phyloP scores from a whole-genome alignment of 257 asterid genomes.

The Penstemon davidsonii region DNA sequence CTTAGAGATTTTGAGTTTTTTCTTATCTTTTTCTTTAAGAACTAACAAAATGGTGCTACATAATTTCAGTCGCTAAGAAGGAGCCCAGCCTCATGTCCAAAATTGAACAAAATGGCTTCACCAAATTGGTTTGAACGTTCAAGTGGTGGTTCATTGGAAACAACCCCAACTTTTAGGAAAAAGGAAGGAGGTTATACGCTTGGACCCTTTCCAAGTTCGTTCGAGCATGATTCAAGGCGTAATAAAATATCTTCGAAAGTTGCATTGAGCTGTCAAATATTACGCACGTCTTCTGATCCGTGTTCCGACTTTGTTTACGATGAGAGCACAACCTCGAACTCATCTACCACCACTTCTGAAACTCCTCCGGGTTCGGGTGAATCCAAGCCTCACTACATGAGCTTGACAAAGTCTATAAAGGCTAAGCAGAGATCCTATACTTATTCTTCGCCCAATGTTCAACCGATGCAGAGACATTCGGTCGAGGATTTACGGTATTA shows the following conservation, averaged over 20 bases:
- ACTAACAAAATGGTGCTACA: background rate
- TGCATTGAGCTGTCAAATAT: constrained; percentile 46
- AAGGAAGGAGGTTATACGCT: constrained; percentile 19
- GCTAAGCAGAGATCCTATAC: constrained; percentile 30
- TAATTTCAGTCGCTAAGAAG: constrained; percentile 36
- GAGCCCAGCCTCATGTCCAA: background rate
- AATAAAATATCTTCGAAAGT: constrained; percentile 49
- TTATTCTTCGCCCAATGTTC: background rate
- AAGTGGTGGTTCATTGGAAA: constrained; percentile 39
- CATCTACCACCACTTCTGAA: constrained; percentile 45
- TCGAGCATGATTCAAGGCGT: constrained; percentile 44
- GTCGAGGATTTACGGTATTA: background rate
- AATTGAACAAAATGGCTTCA: too few species aligned
- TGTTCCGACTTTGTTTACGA: constrained; percentile 29
- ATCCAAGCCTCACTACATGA: constrained; percentile 68
- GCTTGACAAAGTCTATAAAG: constrained; percentile 43
- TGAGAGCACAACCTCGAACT: constrained; percentile 69
- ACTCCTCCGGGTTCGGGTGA: constrained; percentile 47
- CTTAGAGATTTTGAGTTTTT: too few species aligned
- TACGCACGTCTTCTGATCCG: constrained; percentile 52
- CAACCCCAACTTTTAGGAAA: constrained; percentile 36
- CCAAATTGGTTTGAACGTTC: constrained; percentile 70
- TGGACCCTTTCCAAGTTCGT: constrained; percentile 38
- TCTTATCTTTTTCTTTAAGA: too few species aligned
- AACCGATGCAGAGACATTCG: constrained; percentile 12